Evolutionary conservation across 257 asterid genomes (phyloP).

Genomic region (Lithospermum erythrorhizon): DNA sequence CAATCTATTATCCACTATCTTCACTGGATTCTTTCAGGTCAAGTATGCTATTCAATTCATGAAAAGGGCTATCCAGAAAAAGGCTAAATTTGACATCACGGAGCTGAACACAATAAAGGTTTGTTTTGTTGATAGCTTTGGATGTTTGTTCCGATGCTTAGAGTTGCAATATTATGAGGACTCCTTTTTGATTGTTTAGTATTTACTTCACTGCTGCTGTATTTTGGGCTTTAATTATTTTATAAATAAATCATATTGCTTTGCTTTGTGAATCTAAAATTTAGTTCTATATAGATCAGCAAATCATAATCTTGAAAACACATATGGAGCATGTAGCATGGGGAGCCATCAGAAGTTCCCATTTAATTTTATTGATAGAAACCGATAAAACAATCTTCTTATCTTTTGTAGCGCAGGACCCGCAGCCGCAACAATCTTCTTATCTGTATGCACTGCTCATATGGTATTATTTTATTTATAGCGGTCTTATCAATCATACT

Average conservation of each 20-base stretch:
- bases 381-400: neutral
- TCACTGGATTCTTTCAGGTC: constrained; percentile 31
- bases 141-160: neutral
- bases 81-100: constrained; percentile 79
- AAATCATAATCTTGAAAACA: neutral
- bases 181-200: neutral
- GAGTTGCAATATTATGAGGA: neutral
- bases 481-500: constrained; percentile 5
- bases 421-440: neutral
- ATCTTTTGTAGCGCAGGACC: no score
- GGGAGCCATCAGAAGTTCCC: neutral
- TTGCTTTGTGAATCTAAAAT: no score
- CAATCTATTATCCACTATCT: neutral
- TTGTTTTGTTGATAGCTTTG: constrained; percentile 2
- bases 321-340: neutral
- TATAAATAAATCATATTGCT: no score
- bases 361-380: neutral
- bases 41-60: constrained; percentile 86
- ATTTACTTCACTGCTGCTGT: no score
- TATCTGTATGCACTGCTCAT: neutral
- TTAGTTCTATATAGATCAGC: neutral
- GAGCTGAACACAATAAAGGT: constrained; percentile 85
- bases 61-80: constrained; percentile 67
- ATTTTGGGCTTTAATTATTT: no score
- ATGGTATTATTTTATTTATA: neutral